Evolutionary conservation across 331 rosid species (phyloP).

Genomic region (Telfairia occidentalis): DNA sequence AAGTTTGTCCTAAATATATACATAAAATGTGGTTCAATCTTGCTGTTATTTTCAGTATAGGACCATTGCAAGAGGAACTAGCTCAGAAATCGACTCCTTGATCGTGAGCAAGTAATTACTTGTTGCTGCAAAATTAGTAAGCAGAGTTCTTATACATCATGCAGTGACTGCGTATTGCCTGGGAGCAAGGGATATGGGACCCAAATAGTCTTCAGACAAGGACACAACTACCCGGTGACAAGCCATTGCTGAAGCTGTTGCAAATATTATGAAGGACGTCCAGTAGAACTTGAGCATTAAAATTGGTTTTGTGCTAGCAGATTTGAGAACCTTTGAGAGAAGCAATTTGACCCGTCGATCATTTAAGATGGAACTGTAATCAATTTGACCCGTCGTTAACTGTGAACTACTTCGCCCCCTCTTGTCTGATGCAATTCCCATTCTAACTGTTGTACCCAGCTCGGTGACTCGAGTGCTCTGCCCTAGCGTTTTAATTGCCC

Average conservation of each 20-base stretch:
- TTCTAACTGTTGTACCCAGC: slow-evolving; percentile 22
- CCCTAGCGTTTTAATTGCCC: slow-evolving; percentile 40
- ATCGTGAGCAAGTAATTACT: neutral
- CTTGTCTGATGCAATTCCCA: slow-evolving; percentile 34
- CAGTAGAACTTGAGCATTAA: slow-evolving; percentile 57
- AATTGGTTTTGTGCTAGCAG: slow-evolving; percentile 44
- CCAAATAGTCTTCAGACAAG: slow-evolving; percentile 55
- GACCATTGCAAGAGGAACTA: neutral
- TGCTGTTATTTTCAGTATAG: neutral
- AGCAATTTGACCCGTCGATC: slow-evolving; percentile 65
- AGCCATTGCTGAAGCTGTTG: slow-evolving; percentile 61
- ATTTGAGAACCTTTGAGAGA: slow-evolving; percentile 41
- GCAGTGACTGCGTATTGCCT: slow-evolving; percentile 50
- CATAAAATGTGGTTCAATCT: neutral
- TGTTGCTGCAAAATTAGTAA: neutral
- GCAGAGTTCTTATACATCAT: slow-evolving; percentile 16
- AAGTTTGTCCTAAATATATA: neutral
- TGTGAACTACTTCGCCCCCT: slow-evolving; percentile 38
- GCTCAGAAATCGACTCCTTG: neutral
- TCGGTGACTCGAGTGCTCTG: slow-evolving; percentile 27
- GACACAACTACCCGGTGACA: slow-evolving; percentile 44
- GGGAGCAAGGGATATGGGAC: slow-evolving; percentile 34
- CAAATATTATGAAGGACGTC: slow-evolving; percentile 42
- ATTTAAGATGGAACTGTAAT: slow-evolving; percentile 24
- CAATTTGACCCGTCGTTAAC: slow-evolving; percentile 18